Evolutionary conservation across 441 rosid genomes (phyloP).

Genomic region (Erodium moschatum): DNA sequence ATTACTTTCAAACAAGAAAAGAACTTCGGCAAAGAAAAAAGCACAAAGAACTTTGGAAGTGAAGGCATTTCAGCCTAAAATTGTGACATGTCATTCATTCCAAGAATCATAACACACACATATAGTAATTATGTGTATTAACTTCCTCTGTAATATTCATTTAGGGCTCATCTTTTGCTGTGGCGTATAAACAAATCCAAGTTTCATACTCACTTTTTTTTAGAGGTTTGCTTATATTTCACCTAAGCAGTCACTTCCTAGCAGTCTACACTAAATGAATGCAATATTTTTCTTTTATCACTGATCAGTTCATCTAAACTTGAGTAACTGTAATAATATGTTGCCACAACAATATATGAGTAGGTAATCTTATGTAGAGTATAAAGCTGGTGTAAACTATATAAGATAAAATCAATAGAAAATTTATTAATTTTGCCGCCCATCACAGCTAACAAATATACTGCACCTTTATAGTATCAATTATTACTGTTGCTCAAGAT

Average conservation of each 20-base stretch:
- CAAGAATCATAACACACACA: background rate
- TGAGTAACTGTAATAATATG: background rate
- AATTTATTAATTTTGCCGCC: background rate
- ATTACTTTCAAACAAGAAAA: slow-evolving; percentile 29
- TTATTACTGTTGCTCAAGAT: background rate
- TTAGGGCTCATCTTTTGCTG: background rate
- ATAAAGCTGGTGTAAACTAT: background rate
- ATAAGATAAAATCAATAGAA: background rate
- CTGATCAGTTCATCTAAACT: background rate
- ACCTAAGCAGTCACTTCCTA: background rate
- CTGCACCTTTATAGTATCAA: background rate
- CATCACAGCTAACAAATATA: background rate
- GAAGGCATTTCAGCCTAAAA: background rate
- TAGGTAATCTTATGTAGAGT: background rate
- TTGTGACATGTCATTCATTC: background rate
- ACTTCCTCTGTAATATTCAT: background rate
- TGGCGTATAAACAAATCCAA: background rate
- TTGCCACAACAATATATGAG: background rate
- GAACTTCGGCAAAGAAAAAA: background rate
- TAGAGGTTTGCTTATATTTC: background rate
- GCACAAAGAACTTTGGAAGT: background rate
- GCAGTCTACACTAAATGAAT: background rate
- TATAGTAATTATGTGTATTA: background rate
- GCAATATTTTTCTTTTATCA: background rate
- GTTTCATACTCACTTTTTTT: background rate